phyloP scores from a whole-genome alignment of 1,284 basidiomycete species.

The Irpex rosettiformis region DNA sequence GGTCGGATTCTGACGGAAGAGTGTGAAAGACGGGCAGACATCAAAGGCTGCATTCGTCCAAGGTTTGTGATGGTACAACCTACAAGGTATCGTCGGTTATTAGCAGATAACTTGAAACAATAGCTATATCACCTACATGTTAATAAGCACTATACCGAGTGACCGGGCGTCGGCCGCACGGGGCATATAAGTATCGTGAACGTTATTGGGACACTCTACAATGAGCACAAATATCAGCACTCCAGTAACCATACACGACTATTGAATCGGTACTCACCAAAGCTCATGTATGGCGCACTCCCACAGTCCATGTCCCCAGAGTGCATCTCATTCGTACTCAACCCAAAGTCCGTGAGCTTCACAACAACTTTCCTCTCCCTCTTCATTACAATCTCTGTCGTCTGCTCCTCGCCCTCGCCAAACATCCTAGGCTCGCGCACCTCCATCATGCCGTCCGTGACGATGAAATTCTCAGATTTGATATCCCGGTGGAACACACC shows the following conservation, averaged over 20 bases:
- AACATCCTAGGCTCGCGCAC: conserved; percentile 13
- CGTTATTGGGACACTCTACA: conserved; percentile 95
- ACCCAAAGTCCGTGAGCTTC: conserved; percentile 96
- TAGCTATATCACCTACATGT: conserved; percentile 57
- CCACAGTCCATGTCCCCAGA: conserved; percentile 98
- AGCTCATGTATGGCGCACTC: conserved; percentile 99
- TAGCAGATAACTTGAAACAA: too few relatives aligned
- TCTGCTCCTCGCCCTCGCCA: neutral
- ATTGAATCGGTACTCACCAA: conserved; percentile 69
- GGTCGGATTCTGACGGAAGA: conserved; percentile 78
- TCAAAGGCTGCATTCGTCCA: conserved; percentile 91
- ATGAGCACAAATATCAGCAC: conserved; percentile 9
- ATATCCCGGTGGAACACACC: conserved; percentile 96
- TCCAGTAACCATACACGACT: conserved; percentile 7
- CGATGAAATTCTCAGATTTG: conserved; percentile 97
- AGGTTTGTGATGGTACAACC: conserved; percentile 97
- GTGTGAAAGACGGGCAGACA: conserved; percentile 79
- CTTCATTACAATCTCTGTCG: conserved; percentile 17
- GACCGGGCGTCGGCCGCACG: conserved; percentile 98
- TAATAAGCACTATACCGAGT: conserved; percentile 96
- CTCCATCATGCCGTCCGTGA: conserved; percentile 74
- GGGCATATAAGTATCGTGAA: conserved; percentile 90
- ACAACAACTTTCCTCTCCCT: conserved; percentile 78
- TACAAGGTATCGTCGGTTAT: too few relatives aligned
- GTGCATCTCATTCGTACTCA: conserved; percentile 86